phyloP scores from a whole-genome alignment of 441 rosid species.

The Cnidoscolus chayamansa region DNA sequence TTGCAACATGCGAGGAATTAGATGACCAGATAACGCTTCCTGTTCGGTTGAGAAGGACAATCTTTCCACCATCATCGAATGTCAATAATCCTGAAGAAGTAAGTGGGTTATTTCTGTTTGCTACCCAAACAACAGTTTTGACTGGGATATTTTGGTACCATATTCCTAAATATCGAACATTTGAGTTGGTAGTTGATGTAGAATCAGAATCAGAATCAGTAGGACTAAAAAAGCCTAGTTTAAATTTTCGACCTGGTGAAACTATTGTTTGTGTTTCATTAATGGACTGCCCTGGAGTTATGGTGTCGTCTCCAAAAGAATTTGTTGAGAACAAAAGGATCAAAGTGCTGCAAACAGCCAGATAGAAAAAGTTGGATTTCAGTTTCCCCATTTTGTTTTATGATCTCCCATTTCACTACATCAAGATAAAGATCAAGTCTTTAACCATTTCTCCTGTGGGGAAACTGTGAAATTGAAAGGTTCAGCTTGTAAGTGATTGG shows the following conservation, averaged over 20 bases:
- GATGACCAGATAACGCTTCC: slow-evolving; percentile 17
- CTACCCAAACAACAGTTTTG: slow-evolving; percentile 22
- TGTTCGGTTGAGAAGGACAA: background rate
- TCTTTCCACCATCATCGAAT: background rate
- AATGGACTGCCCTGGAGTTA: slow-evolving; percentile 10
- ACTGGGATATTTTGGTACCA: slow-evolving; percentile 15
- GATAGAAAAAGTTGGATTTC: background rate
- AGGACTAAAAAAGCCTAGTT: slow-evolving; percentile 23
- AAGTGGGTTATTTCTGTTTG: slow-evolving; percentile 21
- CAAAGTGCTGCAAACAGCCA: slow-evolving; percentile 8
- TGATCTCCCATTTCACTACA: slow-evolving; percentile 14
- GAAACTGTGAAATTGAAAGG: slow-evolving; percentile 2
- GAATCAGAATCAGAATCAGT: too few relatives aligned
- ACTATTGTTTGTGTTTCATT: slow-evolving; percentile 11
- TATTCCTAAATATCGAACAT: slow-evolving; percentile 8
- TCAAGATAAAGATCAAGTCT: background rate
- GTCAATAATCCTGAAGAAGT: slow-evolving; percentile 6
- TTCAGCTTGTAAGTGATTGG: slow-evolving; percentile 8
- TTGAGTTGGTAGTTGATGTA: background rate
- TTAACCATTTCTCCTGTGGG: background rate
- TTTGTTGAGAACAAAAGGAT: slow-evolving; percentile 1
- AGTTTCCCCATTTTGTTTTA: slow-evolving; percentile 17
- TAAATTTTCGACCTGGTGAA: slow-evolving; percentile 12
- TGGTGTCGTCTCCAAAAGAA: slow-evolving; percentile 11
- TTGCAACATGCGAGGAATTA: background rate